phyloP scores from a whole-genome alignment of 2,329 filamentous ascomycete genomes.

The Ceratocystis colombiana region DNA sequence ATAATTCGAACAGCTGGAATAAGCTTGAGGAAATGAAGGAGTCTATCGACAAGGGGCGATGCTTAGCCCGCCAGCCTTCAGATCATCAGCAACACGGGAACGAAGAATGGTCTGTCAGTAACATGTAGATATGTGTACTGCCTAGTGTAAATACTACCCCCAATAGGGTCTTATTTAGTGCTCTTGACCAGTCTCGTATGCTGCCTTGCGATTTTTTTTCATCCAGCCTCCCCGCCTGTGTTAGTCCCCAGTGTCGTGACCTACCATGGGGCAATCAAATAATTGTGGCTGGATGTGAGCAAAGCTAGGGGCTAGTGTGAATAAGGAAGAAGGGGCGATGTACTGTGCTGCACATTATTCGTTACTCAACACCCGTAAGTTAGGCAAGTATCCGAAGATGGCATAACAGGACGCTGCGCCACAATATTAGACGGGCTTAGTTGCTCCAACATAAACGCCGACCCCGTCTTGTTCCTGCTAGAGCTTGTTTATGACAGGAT shows the following conservation, averaged over 20 bases:
- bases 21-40: constrained; percentile 5
- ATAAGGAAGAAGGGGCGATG: neutral
- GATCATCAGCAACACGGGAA: too few relatives aligned
- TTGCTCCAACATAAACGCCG: neutral
- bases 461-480: too few relatives aligned
- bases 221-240: neutral
- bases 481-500: too few relatives aligned
- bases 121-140: too few relatives aligned
- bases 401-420: neutral
- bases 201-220: neutral
- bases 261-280: neutral
- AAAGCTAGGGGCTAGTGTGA: neutral
- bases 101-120: too few relatives aligned
- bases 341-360: neutral
- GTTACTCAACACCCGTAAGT: neutral
- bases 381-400: neutral
- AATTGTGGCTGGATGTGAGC: neutral
- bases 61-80: neutral
- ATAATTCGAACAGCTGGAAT: neutral
- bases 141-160: too few relatives aligned
- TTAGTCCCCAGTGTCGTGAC: neutral
- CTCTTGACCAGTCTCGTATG: neutral
- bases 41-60: neutral
- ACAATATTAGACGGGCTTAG: neutral
- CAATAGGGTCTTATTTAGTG: too few relatives aligned